Conservation (phyloP, 768 basidiomycete genomes). For the Leccinellum luteum region DNA sequence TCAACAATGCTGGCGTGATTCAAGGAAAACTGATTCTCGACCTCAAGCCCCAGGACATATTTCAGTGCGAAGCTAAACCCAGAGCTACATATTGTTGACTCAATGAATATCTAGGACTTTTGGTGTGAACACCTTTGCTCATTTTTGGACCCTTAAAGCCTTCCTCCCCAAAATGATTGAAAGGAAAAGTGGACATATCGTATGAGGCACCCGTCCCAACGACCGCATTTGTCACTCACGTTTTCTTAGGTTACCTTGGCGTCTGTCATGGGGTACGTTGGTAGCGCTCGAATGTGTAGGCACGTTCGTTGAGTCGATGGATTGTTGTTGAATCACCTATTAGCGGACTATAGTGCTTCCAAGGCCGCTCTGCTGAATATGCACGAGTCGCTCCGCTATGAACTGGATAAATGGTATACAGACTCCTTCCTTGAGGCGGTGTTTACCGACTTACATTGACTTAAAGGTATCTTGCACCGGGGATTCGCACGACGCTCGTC, state of each 20-base stretch:
- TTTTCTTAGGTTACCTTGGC: slow-evolving; percentile 66
- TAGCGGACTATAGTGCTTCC: slow-evolving; percentile 88
- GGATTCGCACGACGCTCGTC: slow-evolving; percentile 86
- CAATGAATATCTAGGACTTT: slow-evolving; percentile 61
- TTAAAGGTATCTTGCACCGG: slow-evolving; percentile 63
- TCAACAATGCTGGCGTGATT: slow-evolving; percentile 95
- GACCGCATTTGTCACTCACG: slow-evolving; percentile 10
- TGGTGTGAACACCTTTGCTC: slow-evolving; percentile 80
- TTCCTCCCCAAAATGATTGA: slow-evolving; percentile 89
- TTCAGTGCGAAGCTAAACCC: slow-evolving; percentile 74
- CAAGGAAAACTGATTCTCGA: slow-evolving; percentile 88
- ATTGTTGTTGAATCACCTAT: slow-evolving; percentile 5
- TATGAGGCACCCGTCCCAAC: slow-evolving; percentile 34
- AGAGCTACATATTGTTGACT: neutral
- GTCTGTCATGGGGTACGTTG: slow-evolving; percentile 70
- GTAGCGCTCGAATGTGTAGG: slow-evolving; percentile 75
- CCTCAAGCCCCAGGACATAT: slow-evolving; percentile 70
- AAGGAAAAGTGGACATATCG: slow-evolving; percentile 79
- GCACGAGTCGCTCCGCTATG: slow-evolving; percentile 83
- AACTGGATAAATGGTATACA: slow-evolving; percentile 74
- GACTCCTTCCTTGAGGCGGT: neutral
- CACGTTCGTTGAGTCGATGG: slow-evolving; percentile 9
- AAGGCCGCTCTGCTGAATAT: slow-evolving; percentile 86
- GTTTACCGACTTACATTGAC: neutral
- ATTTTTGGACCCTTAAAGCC: slow-evolving; percentile 91